Percentiles rank a stretch among this genome's conserved stretches.
Evolutionary conservation across 2,329 filamentous ascomycete species (phyloP).

Genomic region (Alternaria arbusti): DNA sequence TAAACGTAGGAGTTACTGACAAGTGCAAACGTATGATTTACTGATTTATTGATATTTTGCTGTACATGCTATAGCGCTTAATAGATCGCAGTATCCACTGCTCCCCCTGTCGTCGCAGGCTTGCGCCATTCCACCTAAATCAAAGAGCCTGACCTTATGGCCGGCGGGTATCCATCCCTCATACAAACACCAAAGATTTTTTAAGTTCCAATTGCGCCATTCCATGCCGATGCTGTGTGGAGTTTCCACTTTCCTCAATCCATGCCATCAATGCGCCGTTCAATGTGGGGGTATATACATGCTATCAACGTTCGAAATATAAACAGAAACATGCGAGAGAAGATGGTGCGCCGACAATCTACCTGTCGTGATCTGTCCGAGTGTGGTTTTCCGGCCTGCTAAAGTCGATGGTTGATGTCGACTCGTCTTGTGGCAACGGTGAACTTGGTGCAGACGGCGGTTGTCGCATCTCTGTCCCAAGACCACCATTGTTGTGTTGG

Average conservation of each 20-base stretch:
- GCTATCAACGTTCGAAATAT: constrained; percentile 27
- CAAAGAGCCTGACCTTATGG: constrained; percentile 28
- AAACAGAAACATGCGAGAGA: constrained; percentile 26
- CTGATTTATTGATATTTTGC: background rate
- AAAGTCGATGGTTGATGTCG: constrained; percentile 9
- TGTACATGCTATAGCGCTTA: background rate
- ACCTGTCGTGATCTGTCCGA: constrained; percentile 41
- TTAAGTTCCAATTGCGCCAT: constrained; percentile 31
- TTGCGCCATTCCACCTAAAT: constrained; percentile 13
- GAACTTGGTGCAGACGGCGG: background rate
- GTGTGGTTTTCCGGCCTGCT: constrained; percentile 12
- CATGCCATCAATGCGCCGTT: constrained; percentile 27
- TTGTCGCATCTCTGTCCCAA: constrained; percentile 24
- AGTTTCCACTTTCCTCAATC: constrained; percentile 10
- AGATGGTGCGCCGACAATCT: constrained; percentile 12
- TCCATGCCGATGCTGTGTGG: constrained; percentile 34
- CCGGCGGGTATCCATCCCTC: constrained; percentile 38
- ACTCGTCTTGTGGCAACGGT: constrained; percentile 2
- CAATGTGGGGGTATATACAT: constrained; percentile 31
- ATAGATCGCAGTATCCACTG: background rate
- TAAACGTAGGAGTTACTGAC: background rate
- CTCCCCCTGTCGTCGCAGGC: background rate
- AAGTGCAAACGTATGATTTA: background rate
- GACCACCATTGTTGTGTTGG: constrained; percentile 11
- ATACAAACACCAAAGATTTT: constrained; percentile 13